phyloP scores from a whole-genome alignment of 306 rosid genomes.

The Arachis hypogaea region DNA sequence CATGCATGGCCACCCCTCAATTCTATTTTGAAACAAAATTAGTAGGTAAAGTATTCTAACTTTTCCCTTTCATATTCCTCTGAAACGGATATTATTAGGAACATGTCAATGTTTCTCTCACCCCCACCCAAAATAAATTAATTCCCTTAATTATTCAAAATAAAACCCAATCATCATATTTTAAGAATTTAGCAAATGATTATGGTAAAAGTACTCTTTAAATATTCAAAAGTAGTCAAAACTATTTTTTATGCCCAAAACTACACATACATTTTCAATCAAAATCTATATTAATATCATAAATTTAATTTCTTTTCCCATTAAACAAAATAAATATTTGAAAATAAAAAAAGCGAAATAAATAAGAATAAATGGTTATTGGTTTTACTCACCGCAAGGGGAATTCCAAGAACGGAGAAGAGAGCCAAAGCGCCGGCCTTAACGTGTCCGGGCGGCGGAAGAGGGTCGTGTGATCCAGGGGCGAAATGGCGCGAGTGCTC shows the following conservation, averaged over 20 bases:
- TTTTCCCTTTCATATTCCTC: background rate
- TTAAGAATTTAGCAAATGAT: too few relatives aligned
- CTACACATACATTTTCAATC: too few relatives aligned
- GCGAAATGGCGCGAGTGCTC: constrained; percentile 32
- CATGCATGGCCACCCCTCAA: constrained; percentile 39
- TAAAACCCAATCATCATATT: too few relatives aligned
- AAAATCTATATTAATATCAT: too few relatives aligned
- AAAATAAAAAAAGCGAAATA: background rate
- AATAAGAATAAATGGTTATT: background rate
- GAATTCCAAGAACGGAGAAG: constrained; percentile 73
- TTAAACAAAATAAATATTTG: background rate
- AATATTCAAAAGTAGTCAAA: too few relatives aligned
- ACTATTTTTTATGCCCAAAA: too few relatives aligned
- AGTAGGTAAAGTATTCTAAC: constrained; percentile 29
- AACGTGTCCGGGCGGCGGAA: constrained; percentile 47
- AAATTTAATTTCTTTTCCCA: background rate
- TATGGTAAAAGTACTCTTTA: too few relatives aligned
- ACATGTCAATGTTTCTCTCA: background rate
- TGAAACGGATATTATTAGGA: background rate
- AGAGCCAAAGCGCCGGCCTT: constrained; percentile 71
- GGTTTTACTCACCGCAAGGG: constrained; percentile 46
- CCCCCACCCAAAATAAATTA: background rate
- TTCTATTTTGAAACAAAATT: background rate
- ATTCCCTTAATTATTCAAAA: too few relatives aligned
- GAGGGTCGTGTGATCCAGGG: background rate